Evolutionary conservation across 805 yeast genomes (phyloP).

Genomic region (Wickerhamomyces alni): DNA sequence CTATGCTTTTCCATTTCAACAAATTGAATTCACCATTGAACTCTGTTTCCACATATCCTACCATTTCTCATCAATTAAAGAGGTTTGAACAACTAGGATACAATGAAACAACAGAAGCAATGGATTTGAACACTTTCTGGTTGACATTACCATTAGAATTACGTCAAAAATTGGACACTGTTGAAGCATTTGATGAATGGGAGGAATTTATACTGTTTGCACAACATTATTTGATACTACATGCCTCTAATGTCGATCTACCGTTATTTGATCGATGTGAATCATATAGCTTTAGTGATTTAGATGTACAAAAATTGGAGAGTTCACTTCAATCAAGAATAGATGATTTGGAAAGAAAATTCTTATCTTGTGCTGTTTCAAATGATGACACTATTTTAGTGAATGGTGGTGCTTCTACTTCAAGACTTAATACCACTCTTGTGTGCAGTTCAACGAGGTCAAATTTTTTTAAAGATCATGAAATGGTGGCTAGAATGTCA

Average conservation of each 20-base stretch:
- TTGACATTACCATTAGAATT: conserved; percentile 31
- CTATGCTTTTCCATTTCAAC: conserved; percentile 68
- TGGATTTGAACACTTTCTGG: conserved; percentile 60
- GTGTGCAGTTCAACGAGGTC: conserved; percentile 1
- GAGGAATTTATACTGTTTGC: conserved; percentile 74
- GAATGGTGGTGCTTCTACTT: conserved; percentile 31
- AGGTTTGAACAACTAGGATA: conserved; percentile 48
- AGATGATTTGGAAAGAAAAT: conserved; percentile 11
- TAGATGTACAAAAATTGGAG: background rate
- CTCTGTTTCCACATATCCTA: conserved; percentile 55
- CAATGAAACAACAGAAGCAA: conserved; percentile 37
- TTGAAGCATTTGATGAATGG: conserved; percentile 79
- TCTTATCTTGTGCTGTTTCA: conserved; percentile 5
- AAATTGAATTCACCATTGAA: conserved; percentile 63
- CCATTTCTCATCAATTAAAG: conserved; percentile 37
- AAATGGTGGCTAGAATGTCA: conserved; percentile 45
- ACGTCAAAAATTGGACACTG: conserved; percentile 35
- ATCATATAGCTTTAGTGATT: background rate
- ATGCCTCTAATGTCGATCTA: conserved; percentile 42
- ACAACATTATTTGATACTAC: conserved; percentile 67
- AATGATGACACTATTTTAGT: conserved; percentile 15
- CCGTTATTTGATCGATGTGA: conserved; percentile 1
- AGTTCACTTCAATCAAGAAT: conserved; percentile 3
- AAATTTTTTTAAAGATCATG: conserved; percentile 6
- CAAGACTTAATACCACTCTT: conserved; percentile 19